Base-by-base conservation (phyloP, 371 early-diverging fungal genomes). In the Mortierella sp. region DNA sequence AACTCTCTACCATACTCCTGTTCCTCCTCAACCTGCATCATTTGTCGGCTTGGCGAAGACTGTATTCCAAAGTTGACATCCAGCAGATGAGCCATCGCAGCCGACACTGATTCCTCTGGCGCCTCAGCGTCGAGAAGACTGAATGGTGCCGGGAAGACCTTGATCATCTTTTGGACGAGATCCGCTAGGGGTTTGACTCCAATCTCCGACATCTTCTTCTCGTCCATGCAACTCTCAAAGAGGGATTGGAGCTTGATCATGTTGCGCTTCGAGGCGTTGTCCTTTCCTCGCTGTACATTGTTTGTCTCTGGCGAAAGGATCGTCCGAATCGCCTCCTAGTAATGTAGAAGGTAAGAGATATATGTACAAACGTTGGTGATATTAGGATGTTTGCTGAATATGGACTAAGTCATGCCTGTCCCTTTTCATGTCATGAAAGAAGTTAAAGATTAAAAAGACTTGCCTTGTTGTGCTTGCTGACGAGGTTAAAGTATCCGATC, bases 151-250 rank as follows among this genome's bases (percentile, higher is more conserved):
- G 88, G 83, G 65, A 82, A 88, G 14, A 73, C 11, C 31, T 85
- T 79, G 41, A 71, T 63, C 61, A 92, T 58, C 26, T 87, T 73
- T 10, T 82, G 72, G 5, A 91, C 67, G 19, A 91, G 64, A 53
- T 89, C 87, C 6, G 76, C 43, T 44, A 92, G 50, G 2, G 92
- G 92, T 47, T 86, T 71, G 0, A 88, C 80, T 5, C 92, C 91
- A 29, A 79, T 83, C 39, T 79, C 70, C 31, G 88, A 86, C 64
- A 92, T 88, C 37, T 66, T 69, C 19, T 85, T 73, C 73, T 91
- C 90, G 41, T 91, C 87, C 91, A 91, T 90, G 76, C 92, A 92
- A 29, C 90, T 87, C 61, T 87, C 85, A 68, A 85, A 92, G 31
- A 91, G 66, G 1, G 71, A 67, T 71, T 90, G 89, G 41, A 86